These are phyloP conservation scores for Microdochium trichocladiopsis DNA, from an alignment of 2,329 filamentous ascomycete genomes.

Conservation along the genomic window DNA sequence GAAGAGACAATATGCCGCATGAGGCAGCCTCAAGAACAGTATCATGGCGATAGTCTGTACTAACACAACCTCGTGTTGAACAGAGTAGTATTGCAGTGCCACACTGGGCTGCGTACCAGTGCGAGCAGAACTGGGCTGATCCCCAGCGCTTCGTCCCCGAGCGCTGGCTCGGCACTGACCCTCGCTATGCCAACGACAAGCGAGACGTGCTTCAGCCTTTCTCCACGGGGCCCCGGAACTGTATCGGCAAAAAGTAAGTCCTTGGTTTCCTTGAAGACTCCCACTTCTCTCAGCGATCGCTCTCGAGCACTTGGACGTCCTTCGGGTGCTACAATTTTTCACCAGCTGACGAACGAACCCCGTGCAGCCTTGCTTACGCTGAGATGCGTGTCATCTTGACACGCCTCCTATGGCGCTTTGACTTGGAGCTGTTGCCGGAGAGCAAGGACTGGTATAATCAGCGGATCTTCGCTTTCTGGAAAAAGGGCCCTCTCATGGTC, in stretches of 20 bases:
- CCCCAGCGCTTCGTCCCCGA: conserved; percentile 30
- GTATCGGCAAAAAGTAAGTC: conserved; percentile 40
- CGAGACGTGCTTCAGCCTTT: conserved; percentile 39
- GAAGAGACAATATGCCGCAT: not conserved
- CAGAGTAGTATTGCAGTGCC: not conserved
- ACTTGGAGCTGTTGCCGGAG: conserved; percentile 31
- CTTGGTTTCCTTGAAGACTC: too few species aligned
- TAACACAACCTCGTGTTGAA: not conserved
- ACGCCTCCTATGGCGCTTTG: conserved; percentile 40
- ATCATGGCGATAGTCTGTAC: not conserved
- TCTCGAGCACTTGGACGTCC: too few species aligned
- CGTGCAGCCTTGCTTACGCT: conserved; percentile 35
- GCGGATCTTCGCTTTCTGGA: conserved; percentile 29
- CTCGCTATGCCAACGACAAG: conserved; percentile 31
- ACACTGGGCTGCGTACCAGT: conserved; percentile 8
- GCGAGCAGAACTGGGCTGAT: conserved; percentile 26
- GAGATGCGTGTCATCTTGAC: conserved; percentile 43
- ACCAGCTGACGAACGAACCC: not conserved
- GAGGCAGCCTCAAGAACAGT: too few species aligned
- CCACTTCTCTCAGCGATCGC: not conserved
- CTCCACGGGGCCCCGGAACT: conserved; percentile 38
- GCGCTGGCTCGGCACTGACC: conserved; percentile 25
- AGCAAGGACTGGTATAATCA: conserved; percentile 30
- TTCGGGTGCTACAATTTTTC: not conserved
- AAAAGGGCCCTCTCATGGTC: conserved; percentile 28